These are phyloP conservation scores for Phytophthora niederhauseri DNA, from an alignment of 352 stramenopile species.

Conservation along the genomic window DNA sequence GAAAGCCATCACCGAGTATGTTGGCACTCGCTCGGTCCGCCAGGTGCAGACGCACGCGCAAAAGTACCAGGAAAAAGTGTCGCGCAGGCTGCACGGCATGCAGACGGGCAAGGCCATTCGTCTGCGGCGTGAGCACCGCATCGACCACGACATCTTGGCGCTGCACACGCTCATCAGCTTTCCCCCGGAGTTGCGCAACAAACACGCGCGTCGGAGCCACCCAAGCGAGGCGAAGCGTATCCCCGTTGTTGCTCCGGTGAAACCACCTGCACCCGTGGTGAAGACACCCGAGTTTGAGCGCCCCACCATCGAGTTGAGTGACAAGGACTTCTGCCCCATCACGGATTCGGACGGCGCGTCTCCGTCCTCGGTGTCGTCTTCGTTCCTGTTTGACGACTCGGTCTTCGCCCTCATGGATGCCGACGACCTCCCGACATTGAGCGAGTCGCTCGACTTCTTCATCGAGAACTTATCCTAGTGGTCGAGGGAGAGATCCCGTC, in stretches of 20 bases:
- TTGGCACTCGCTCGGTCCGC: slow-evolving; percentile 59
- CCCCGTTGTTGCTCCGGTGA: slow-evolving; percentile 1
- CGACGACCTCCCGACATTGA: slow-evolving; percentile 50
- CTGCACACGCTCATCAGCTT: slow-evolving; percentile 44
- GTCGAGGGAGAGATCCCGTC: background rate
- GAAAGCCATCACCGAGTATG: slow-evolving; percentile 48
- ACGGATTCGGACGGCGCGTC: slow-evolving; percentile 33
- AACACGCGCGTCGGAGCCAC: slow-evolving; percentile 25
- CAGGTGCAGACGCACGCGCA: slow-evolving; percentile 74
- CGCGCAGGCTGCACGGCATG: slow-evolving; percentile 60
- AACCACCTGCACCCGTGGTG: background rate
- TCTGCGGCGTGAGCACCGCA: slow-evolving; percentile 57
- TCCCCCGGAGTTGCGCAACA: slow-evolving; percentile 29
- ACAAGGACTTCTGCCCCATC: slow-evolving; percentile 13
- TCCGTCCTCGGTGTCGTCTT: slow-evolving; percentile 42
- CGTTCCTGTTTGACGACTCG: slow-evolving; percentile 28
- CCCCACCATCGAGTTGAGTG: slow-evolving; percentile 28
- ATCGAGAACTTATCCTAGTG: slow-evolving; percentile 49
- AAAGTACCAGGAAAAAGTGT: slow-evolving; percentile 80
- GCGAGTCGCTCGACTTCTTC: slow-evolving; percentile 69
- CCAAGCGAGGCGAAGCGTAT: slow-evolving; percentile 10
- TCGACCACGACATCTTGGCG: slow-evolving; percentile 58
- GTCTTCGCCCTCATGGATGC: slow-evolving; percentile 25
- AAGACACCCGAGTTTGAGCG: slow-evolving; percentile 24
- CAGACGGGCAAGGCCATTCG: slow-evolving; percentile 58